Evolutionary conservation across 768 basidiomycete genomes (phyloP).

Genomic region (Pleurotus cornucopiae): DNA sequence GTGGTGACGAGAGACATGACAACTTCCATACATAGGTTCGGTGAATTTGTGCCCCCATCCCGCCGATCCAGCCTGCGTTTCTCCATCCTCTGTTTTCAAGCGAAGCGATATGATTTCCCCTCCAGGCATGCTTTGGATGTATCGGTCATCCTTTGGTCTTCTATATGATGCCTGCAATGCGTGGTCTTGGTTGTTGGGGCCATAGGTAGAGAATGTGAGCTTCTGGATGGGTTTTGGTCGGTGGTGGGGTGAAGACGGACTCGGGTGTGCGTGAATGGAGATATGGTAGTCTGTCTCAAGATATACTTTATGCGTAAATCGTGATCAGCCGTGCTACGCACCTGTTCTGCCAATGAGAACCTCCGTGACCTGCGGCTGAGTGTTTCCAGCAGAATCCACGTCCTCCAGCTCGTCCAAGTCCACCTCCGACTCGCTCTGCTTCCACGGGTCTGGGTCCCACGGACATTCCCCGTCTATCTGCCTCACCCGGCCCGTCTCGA

Average conservation of each 20-base stretch:
- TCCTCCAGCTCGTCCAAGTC: conserved; percentile 58
- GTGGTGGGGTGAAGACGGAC: conserved; percentile 17
- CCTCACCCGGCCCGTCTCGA: conserved; percentile 79
- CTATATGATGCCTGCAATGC: conserved; percentile 68
- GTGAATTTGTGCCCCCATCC: conserved; percentile 57
- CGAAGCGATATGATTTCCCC: conserved; percentile 79
- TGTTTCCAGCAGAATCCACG: conserved; percentile 37
- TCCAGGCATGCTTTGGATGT: conserved; percentile 76
- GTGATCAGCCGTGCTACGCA: conserved; percentile 15
- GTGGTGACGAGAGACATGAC: neutral
- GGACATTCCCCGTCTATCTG: conserved; percentile 74
- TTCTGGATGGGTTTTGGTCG: conserved; percentile 57
- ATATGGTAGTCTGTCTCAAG: conserved; percentile 76
- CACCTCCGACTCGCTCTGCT: conserved; percentile 27
- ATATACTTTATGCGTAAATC: neutral
- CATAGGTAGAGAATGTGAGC: conserved; percentile 87
- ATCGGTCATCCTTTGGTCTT: conserved; percentile 72
- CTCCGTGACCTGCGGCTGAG: conserved; percentile 35
- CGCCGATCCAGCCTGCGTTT: conserved; percentile 24
- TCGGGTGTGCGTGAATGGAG: conserved; percentile 63
- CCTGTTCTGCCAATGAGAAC: conserved; percentile 51
- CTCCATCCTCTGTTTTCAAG: conserved; percentile 22
- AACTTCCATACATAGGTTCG: conserved; percentile 58
- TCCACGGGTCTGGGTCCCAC: conserved; percentile 58
- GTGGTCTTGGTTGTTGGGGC: conserved; percentile 86